phyloP scores from a whole-genome alignment of 768 basidiomycete species.

The Amanita jacksonii region DNA sequence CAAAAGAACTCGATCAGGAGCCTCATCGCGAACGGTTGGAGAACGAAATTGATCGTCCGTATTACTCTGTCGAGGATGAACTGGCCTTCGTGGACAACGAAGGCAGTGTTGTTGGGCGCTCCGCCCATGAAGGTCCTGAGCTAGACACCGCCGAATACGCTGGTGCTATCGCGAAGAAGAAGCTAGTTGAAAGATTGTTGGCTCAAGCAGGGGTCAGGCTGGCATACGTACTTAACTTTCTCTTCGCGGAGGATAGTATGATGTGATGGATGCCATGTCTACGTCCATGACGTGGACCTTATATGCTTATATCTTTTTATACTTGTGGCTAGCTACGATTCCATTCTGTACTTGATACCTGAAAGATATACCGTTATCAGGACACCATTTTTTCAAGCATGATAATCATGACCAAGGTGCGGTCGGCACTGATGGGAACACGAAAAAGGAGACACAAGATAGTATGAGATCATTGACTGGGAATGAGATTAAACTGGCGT shows the following conservation, averaged over 20 bases:
- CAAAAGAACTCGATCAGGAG: conserved; percentile 47
- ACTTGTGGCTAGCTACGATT: too few species aligned
- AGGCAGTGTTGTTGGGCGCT: background rate
- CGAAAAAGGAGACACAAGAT: too few species aligned
- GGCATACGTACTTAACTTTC: background rate
- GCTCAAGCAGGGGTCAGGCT: background rate
- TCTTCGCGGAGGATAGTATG: background rate
- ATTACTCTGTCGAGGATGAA: background rate
- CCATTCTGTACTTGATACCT: too few species aligned
- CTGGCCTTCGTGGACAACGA: background rate
- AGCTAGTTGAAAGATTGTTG: conserved; percentile 48
- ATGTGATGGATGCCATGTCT: too few species aligned
- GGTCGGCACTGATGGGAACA: too few species aligned
- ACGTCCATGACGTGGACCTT: too few species aligned
- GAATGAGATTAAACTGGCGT: too few species aligned
- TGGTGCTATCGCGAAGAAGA: conserved; percentile 1
- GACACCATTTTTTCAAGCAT: too few species aligned
- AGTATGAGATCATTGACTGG: too few species aligned
- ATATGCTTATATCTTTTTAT: too few species aligned
- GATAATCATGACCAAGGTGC: too few species aligned
- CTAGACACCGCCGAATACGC: conserved; percentile 2
- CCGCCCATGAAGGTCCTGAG: background rate
- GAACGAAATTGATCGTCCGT: background rate
- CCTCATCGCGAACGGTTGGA: background rate
- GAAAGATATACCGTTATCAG: too few species aligned